Evolutionary conservation across 1,284 basidiomycete genomes (phyloP).

Genomic region (Inonotus hispidus): DNA sequence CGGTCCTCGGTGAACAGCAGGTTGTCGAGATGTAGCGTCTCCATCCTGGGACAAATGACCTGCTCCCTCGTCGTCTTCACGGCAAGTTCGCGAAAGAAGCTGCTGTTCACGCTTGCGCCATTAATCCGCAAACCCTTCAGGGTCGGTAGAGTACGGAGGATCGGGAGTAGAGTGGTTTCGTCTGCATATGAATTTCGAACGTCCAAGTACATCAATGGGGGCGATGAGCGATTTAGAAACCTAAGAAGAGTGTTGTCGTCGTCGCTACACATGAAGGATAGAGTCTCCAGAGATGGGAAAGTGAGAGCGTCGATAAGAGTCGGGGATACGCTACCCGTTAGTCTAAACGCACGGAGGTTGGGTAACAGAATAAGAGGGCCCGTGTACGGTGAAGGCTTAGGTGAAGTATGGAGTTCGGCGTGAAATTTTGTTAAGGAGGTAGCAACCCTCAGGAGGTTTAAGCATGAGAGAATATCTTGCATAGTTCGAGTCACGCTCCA

Average conservation of each 20-base stretch:
- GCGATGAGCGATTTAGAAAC: background rate
- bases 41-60: background rate
- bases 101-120: background rate
- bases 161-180: background rate
- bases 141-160: background rate
- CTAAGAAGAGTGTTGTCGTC: background rate
- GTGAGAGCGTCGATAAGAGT: background rate
- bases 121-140: background rate
- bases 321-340: background rate
- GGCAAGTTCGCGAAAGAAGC: background rate
- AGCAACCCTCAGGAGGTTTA: background rate
- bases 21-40: background rate
- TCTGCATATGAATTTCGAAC: background rate
- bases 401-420: background rate
- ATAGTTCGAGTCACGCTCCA: background rate
- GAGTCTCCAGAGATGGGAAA: background rate
- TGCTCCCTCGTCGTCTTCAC: background rate
- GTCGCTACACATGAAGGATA: background rate
- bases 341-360: background rate
- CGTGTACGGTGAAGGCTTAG: background rate
- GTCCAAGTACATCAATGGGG: background rate
- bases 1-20: background rate
- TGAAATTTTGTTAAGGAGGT: background rate
- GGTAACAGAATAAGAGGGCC: background rate
- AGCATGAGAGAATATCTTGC: background rate